Evolutionary conservation across 164 flowering plant species (phyloP).

Genomic region (Stephania yunnanensis): DNA sequence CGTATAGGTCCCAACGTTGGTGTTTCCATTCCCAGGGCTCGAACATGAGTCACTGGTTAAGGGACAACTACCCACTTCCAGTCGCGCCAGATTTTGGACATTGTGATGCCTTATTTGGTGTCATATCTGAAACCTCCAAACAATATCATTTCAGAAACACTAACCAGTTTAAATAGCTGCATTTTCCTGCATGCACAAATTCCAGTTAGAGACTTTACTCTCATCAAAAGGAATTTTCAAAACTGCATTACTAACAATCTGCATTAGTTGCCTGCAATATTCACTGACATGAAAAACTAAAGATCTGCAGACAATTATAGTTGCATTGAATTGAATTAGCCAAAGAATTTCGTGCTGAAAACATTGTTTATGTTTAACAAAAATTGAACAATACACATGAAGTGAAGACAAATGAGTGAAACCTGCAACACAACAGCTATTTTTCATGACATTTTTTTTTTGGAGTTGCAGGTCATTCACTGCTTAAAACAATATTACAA

Average conservation of each 20-base stretch:
- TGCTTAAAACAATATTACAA: not conserved
- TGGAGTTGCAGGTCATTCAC: not conserved
- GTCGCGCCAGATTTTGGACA: no score
- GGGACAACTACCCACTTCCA: no score
- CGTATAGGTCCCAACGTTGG: no score
- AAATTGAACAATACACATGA: not conserved
- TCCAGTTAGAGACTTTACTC: not conserved
- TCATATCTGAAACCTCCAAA: not conserved
- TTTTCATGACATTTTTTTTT: not conserved
- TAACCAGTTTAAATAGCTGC: not conserved
- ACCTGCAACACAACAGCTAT: not conserved
- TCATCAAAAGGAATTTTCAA: not conserved
- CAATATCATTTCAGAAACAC: not conserved
- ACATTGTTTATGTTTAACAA: not conserved
- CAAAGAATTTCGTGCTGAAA: not conserved
- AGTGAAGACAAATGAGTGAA: not conserved
- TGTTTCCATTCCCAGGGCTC: no score
- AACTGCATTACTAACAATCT: not conserved
- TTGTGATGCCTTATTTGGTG: not conserved
- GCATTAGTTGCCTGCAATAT: not conserved
- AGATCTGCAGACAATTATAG: not conserved
- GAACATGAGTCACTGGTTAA: no score
- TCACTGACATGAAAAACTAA: not conserved
- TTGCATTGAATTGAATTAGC: not conserved
- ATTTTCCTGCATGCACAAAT: not conserved